Evolutionary conservation across 2,329 filamentous ascomycete species (phyloP).

Genomic region (Calonectria pauciramosa): DNA sequence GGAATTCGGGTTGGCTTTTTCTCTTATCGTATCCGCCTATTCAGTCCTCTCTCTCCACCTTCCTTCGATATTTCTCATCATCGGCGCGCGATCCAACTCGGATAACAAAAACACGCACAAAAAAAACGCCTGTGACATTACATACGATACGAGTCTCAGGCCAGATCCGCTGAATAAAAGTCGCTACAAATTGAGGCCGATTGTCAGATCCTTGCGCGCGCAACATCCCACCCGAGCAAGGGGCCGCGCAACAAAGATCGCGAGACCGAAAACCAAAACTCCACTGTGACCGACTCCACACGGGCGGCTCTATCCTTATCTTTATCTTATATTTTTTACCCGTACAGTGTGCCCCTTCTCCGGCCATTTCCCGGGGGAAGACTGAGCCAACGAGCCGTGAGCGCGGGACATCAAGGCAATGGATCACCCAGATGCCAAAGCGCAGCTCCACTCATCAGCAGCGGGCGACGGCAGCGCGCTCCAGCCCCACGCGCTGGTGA

Average conservation of each 20-base stretch:
- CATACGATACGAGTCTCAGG: background rate
- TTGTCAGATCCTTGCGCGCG: background rate
- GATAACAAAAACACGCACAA: background rate
- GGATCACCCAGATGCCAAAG: constrained; percentile 15
- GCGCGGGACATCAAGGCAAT: background rate
- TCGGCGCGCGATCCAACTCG: background rate
- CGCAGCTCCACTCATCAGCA: background rate
- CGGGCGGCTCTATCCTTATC: constrained; percentile 4
- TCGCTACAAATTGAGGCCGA: background rate
- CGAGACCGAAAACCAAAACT: background rate
- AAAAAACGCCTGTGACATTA: background rate
- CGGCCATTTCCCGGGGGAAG: background rate
- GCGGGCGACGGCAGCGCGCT: background rate
- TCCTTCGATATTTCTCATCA: background rate
- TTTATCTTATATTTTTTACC: background rate
- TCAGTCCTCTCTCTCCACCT: background rate
- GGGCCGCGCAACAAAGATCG: background rate
- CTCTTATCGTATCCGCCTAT: background rate
- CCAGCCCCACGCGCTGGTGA: background rate
- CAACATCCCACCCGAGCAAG: background rate
- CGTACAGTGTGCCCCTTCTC: background rate
- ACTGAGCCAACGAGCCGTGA: background rate
- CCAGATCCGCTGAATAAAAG: background rate
- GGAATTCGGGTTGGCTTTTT: background rate
- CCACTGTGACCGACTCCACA: background rate